Evolutionary conservation across 306 rosid genomes (phyloP), one percentile per base, ranked within the genome.

Genomic region (Rosa persica): DNA sequence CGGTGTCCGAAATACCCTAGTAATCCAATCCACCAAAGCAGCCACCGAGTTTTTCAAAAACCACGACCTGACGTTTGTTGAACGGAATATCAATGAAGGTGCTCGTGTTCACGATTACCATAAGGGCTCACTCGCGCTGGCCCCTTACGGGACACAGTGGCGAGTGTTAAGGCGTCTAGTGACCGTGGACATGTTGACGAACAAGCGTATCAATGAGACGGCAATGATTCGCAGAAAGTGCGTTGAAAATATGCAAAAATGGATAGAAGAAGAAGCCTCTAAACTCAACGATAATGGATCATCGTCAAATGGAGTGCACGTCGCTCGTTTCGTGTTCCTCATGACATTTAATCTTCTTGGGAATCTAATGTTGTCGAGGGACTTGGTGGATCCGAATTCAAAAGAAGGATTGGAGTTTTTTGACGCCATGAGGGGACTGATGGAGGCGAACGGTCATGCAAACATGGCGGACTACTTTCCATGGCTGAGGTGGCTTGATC

Each of bases 91-190:
- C n/a, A 57, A 13, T 0, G 80, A 81, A 23, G 46, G 67, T 25
- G 69, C 79, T 86, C 81, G 86, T 5, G 87, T 8, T 48, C 85
- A 79, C n/a, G 76, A 80, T 47, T 88, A 90, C 70, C 60, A 88
- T 47, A 78, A 88, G 4, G 87, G 90, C 0, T 88, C 90, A 12
- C 0, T 90, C 0, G 90, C 88, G 17, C 15, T 88, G 0, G 90
- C 92, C 5, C 89, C 90, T 9, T 88, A 90, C 49, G 89, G 88
- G 15, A 3, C 87, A 8, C 79, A 86, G 46, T 90, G 89, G 94
- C 87, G 90, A 9, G 83, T 86, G 55, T 76, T 86, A 70, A 79
- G 89, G 6, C 85, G 92, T 6, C 83, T 90, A 0, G 81, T 86
- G 43, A 88, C 83, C 2, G 84, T 81, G 0, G 90, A 88, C 54